phyloP scores from a whole-genome alignment of 2,329 filamentous ascomycete species.

The Aspergillus luchuensis region DNA sequence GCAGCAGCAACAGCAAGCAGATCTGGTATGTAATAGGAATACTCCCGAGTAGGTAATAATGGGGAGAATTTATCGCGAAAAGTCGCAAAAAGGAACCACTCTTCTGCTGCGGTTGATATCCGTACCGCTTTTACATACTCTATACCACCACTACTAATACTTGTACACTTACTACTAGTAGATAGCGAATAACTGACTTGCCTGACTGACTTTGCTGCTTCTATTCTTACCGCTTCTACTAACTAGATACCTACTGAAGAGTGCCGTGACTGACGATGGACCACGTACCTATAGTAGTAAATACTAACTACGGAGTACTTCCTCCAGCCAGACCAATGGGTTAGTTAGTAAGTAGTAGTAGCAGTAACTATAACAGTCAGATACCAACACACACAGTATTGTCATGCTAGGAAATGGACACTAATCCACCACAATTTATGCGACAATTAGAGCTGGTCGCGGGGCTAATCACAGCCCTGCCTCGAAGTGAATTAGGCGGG shows the following conservation, averaged over 20 bases:
- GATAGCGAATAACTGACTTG: too few relatives aligned
- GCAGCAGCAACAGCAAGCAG: neutral
- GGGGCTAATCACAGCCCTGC: constrained; percentile 1
- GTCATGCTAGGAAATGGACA: neutral
- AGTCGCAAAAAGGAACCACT: neutral
- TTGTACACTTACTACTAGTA: too few relatives aligned
- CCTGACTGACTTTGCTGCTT: too few relatives aligned
- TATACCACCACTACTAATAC: too few relatives aligned
- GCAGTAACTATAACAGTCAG: neutral
- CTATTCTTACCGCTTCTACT: too few relatives aligned
- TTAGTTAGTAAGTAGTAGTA: neutral
- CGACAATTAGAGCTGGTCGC: neutral
- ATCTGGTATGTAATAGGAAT: constrained; percentile 1
- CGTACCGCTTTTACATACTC: too few relatives aligned
- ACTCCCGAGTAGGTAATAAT: constrained; percentile 1
- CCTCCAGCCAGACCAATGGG: too few relatives aligned
- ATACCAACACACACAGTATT: neutral
- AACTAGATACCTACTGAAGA: too few relatives aligned
- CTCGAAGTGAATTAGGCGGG: neutral
- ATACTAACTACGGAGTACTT: too few relatives aligned
- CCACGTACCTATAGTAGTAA: too few relatives aligned
- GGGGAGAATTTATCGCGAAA: neutral
- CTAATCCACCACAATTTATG: constrained; percentile 6
- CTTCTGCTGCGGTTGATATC: too few relatives aligned
- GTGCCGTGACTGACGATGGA: too few relatives aligned